Evolutionary conservation across 129 eudicot genomes (phyloP).

Genomic region (Lactuca saligna): DNA sequence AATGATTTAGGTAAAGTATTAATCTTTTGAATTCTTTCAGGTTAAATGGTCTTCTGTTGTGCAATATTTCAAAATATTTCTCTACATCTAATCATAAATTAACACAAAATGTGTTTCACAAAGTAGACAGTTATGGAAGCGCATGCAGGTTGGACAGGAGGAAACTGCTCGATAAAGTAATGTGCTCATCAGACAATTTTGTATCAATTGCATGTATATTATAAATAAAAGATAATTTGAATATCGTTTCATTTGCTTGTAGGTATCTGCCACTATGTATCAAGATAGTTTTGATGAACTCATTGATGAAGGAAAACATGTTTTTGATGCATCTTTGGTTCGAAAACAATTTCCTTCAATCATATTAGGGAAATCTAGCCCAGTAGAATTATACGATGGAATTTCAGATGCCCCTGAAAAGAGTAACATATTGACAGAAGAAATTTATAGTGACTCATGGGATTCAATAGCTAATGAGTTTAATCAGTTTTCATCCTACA

Average conservation of each 20-base stretch:
- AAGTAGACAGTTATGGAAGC: conserved; percentile 51
- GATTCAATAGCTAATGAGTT: conserved; percentile 27
- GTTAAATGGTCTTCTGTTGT: conserved; percentile 47
- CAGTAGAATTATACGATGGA: conserved; percentile 72
- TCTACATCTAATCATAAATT: conserved; percentile 57
- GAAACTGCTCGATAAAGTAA: conserved; percentile 45
- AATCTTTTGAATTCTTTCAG: conserved; percentile 42
- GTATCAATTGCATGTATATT: conserved; percentile 12
- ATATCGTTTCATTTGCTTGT: conserved; percentile 31
- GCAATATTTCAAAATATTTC: conserved; percentile 48
- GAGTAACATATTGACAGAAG: conserved; percentile 32
- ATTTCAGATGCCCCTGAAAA: conserved; percentile 31
- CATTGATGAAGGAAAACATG: conserved; percentile 44
- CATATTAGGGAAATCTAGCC: conserved; percentile 58
- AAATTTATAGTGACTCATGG: conserved; percentile 39
- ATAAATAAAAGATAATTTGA: conserved; percentile 12
- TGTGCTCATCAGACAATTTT: conserved; percentile 13
- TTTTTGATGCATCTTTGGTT: conserved; percentile 53
- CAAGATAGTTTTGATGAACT: conserved; percentile 54
- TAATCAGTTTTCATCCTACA: conserved; percentile 21
- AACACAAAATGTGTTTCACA: conserved; percentile 47
- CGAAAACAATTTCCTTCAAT: conserved; percentile 77
- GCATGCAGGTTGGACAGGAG: conserved; percentile 37
- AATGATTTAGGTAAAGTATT: conserved; percentile 4
- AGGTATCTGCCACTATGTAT: conserved; percentile 61